Base-by-base conservation (phyloP, 1,284 basidiomycete genomes). In the Leucoagaricus sp. region DNA sequence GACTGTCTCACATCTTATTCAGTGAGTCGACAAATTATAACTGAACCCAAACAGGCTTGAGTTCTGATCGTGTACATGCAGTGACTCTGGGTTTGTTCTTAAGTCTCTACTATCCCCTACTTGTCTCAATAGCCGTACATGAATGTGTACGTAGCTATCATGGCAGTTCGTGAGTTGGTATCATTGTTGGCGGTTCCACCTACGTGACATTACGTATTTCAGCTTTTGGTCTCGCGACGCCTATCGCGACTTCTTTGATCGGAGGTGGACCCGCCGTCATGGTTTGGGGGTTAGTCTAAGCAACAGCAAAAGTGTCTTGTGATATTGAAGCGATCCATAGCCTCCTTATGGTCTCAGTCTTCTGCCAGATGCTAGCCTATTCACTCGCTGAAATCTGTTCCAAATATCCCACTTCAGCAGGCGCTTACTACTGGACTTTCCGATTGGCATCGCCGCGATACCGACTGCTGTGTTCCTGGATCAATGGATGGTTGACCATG, bases 361-460 rank as follows among this genome's bases (percentile, higher is more conserved):
- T 82, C 2, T 77, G 77, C 0, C 72, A 78, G 57, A 65, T 73
- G 0, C 69, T 83, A 5, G 79, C 82, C 0, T 64, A 79, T 2
- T 84, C 83, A 7, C 67, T 84, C 2, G 81, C 75, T 0, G 82
- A 84, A 64, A 81, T 83, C 29, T 79, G 77, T 40, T 79, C 82
- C 4, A 79, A 79, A 58, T 84, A 81, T 58, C 82, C 82, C 0
- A 84, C 82, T 1, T 81, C 81, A 0, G 82, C 80, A 0, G 82
- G 82, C 21, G 78, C 82, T 2, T 84, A 83, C 58, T 84, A 84
- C 60, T 84, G 82, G 82, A 78, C 76, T 50, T 84, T 77, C 63
- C 73, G 76, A 25, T 69, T 84, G 4, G 75, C 79, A 0, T 71
- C 80, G 5, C 75, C 77, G 0, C 69, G 65, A 33, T 71, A 69